Evolutionary conservation across 1,284 basidiomycete species (phyloP), one percentile per base, ranked within the genome.

Genomic region (Puccinia horiana): DNA sequence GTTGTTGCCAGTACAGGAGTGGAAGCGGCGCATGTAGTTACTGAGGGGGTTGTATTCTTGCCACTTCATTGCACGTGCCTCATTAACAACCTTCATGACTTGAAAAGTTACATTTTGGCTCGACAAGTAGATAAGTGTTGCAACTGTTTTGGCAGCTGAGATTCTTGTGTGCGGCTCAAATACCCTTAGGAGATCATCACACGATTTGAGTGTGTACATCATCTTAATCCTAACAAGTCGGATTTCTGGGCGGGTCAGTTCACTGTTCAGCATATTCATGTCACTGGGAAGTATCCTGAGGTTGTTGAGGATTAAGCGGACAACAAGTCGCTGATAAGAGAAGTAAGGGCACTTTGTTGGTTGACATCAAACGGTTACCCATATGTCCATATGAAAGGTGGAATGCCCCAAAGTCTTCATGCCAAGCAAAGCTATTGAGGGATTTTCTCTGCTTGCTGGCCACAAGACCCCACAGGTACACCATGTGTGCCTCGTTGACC

Each of bases 41-140:
- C 73, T 76, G 6, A 58, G 23, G 2, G 52, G 52, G 23, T 58
- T 32, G n/a, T 40, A 40, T 29, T 58, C 40, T 2, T 58, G 52
- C 20, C 16, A n/a, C 20, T 56, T 37, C 18, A 23, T 58, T 6
- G 35, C 4, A 6, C 14, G 16, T n/a, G 52, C 35, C 2, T 56
- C 29, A 58, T 61, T 76, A 5, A 61, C 52, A 6, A 49, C 26
- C 26, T 72, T 72, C 69, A 72, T 72, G 9, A 72, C 69, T 44
- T 72, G n/a, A 8, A 72, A 52, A 0, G 69, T 72, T 0, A 1
- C 40, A 11, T 72, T 49, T 5, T n/a, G 16, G 18, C 23, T 47
- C 2, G 44, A 29, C 20, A 26, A 72, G 12, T 72, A 72, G 8
- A 72, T 72, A 0, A 72, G 42, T 0, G 69, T 72, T 32, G 69